A percentile compares a stretch with the other conserved stretches of the same genome.
Evolutionary conservation across 2,329 filamentous ascomycete genomes (phyloP).

Genomic region (Trichoderma lentiforme): DNA sequence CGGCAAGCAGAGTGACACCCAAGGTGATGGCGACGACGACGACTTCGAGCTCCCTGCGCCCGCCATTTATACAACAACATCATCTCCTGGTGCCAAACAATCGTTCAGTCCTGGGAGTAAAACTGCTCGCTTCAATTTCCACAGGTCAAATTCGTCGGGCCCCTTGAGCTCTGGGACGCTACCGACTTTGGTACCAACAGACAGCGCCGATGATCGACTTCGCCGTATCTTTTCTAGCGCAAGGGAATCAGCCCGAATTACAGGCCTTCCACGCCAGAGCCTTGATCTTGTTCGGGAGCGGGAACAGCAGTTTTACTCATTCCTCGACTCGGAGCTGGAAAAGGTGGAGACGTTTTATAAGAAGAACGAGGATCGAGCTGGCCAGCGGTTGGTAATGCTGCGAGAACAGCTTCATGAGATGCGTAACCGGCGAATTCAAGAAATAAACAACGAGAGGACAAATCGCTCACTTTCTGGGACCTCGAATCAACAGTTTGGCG

Average conservation of each 20-base stretch:
- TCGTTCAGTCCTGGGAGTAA: conserved; percentile 14
- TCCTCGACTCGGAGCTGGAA: conserved; percentile 77
- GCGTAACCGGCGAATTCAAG: conserved; percentile 75
- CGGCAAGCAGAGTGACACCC: background rate
- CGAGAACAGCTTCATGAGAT: conserved; percentile 89
- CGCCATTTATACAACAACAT: conserved; percentile 41
- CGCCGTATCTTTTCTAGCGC: conserved; percentile 37
- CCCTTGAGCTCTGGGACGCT: conserved; percentile 15
- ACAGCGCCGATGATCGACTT: conserved; percentile 22
- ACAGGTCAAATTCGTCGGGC: background rate
- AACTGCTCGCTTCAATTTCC: background rate
- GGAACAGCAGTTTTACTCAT: conserved; percentile 82
- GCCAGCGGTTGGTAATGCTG: conserved; percentile 64
- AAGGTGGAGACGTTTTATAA: conserved; percentile 92
- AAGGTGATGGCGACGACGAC: conserved; percentile 22
- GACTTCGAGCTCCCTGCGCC: conserved; percentile 54
- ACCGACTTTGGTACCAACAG: conserved; percentile 18
- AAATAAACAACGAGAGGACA: conserved; percentile 52
- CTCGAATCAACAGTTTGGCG: conserved; percentile 17
- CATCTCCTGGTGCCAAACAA: conserved; percentile 25
- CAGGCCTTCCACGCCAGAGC: conserved; percentile 29
- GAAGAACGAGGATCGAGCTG: conserved; percentile 82
- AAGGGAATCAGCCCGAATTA: conserved; percentile 3
- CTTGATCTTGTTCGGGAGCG: conserved; percentile 65
- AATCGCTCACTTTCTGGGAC: conserved; percentile 23